Percentiles rank a stretch among this genome's conserved stretches.
phyloP scores from a whole-genome alignment of 352 stramenopile genomes.

The Phytophthora quininea region DNA sequence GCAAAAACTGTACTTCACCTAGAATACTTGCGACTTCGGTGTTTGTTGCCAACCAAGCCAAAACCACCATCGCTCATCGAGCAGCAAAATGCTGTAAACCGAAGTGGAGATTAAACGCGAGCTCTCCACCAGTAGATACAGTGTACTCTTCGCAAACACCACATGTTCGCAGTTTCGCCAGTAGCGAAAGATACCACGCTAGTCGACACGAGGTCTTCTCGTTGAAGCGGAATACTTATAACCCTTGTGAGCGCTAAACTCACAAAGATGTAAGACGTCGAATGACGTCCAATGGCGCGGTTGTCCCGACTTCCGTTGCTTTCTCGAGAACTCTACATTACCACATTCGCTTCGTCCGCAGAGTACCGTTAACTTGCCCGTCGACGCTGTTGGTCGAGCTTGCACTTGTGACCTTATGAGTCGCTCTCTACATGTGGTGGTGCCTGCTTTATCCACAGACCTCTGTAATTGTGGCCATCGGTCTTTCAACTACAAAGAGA shows the following conservation, averaged over 20 bases:
- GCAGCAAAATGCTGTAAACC: not conserved
- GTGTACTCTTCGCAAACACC: not conserved
- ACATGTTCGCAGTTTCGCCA: constrained; percentile 3
- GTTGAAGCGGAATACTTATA: not conserved
- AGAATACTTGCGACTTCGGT: no score
- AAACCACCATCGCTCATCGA: no score
- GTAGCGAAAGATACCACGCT: not conserved
- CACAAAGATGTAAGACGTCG: no score
- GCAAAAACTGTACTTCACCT: no score
- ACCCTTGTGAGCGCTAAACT: no score
- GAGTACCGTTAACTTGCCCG: not conserved
- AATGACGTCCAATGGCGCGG: no score
- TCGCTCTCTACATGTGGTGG: not conserved
- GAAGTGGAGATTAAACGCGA: not conserved
- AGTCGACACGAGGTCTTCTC: not conserved
- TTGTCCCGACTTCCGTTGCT: no score
- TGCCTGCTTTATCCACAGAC: not conserved
- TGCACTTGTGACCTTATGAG: not conserved
- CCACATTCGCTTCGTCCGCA: no score
- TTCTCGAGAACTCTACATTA: no score
- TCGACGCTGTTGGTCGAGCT: no score
- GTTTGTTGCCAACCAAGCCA: no score
- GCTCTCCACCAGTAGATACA: not conserved
- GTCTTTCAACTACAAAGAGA: not conserved
- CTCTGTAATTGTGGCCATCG: not conserved